A percentile compares a stretch with the other conserved stretches of the same genome.
Evolutionary conservation across 2,329 filamentous ascomycete species (phyloP).

Genomic region (Alternaria atra): DNA sequence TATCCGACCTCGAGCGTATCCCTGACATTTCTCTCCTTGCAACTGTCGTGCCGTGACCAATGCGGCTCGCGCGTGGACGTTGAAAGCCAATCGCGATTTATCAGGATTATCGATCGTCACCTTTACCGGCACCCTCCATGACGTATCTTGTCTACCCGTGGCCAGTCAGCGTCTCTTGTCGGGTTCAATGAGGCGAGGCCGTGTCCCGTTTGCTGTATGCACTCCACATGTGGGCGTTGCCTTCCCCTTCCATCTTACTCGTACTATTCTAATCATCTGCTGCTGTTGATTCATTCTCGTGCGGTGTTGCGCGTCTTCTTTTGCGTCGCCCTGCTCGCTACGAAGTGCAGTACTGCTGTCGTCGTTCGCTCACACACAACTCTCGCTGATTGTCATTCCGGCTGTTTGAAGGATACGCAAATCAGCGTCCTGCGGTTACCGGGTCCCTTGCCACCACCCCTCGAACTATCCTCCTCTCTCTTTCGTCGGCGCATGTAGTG

Average conservation of each 20-base stretch:
- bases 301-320: constrained; percentile 10
- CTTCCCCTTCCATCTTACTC: constrained; percentile 2
- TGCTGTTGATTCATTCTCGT: not conserved
- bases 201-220: not conserved
- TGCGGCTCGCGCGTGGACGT: constrained; percentile 25
- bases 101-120: constrained; percentile 38
- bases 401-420: constrained; percentile 9
- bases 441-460: constrained; percentile 4
- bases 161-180: constrained; percentile 8
- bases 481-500: not conserved
- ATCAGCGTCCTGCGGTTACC: constrained; percentile 4
- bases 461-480: constrained; percentile 3
- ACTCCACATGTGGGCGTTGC: constrained; percentile 6
- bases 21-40: not conserved
- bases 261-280: not conserved
- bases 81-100: constrained; percentile 29
- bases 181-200: not conserved
- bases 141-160: constrained; percentile 30
- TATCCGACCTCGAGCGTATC: constrained; percentile 4
- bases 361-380: not conserved
- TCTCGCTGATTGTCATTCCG: constrained; percentile 10
- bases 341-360: not conserved
- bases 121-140: constrained; percentile 38
- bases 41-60: constrained; percentile 20
- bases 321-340: constrained; percentile 9